These are phyloP conservation scores for Lentinula sp. DNA, from an alignment of 768 basidiomycete species.

Conservation along the genomic window DNA sequence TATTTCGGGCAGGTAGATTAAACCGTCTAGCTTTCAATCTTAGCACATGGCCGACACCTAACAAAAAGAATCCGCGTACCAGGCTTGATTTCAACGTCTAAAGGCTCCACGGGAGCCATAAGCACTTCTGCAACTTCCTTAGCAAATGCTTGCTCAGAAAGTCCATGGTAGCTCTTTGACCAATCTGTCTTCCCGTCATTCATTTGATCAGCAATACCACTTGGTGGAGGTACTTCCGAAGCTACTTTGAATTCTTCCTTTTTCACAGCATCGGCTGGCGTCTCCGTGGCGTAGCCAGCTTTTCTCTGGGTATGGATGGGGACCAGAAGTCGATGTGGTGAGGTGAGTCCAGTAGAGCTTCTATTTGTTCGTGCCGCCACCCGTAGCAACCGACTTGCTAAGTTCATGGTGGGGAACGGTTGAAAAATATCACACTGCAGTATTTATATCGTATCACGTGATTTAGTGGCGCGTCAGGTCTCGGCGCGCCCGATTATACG, in stretches of 20 bases:
- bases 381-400: not conserved
- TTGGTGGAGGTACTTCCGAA: slow-evolving; percentile 3
- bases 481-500: no score
- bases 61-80: slow-evolving; percentile 42
- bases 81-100: slow-evolving; percentile 91
- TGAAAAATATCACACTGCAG: not conserved
- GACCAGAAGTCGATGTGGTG: not conserved
- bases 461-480: not conserved
- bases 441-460: not conserved
- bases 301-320: not conserved
- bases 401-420: not conserved
- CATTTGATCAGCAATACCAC: not conserved
- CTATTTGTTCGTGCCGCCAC: not conserved
- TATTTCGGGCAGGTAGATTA: slow-evolving; percentile 94
- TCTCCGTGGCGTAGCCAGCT: not conserved
- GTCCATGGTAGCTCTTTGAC: slow-evolving; percentile 82
- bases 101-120: slow-evolving; percentile 65
- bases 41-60: not conserved
- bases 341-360: not conserved
- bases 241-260: slow-evolving; percentile 1
- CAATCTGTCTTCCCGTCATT: slow-evolving; percentile 53
- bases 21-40: slow-evolving; percentile 55
- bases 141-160: slow-evolving; percentile 72
- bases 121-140: slow-evolving; percentile 69
- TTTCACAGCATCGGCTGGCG: not conserved